These are phyloP conservation scores for Colletotrichum scovillei DNA, from an alignment of 2,329 filamentous ascomycete species.

Conservation along the genomic window DNA sequence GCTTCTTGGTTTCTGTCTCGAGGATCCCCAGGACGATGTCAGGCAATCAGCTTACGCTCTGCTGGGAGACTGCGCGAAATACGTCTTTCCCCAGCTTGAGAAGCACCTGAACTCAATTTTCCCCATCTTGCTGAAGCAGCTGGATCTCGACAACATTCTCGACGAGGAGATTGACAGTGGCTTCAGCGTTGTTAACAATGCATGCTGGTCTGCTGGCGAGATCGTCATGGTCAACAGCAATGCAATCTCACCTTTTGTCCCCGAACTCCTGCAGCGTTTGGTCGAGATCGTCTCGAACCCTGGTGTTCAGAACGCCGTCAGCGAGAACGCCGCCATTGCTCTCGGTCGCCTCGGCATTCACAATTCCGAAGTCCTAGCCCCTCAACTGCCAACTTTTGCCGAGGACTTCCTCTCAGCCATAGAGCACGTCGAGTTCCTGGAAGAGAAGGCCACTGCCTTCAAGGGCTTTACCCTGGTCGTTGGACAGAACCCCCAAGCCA, in stretches of 20 bases:
- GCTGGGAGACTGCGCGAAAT: constrained; percentile 93
- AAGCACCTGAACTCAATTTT: constrained; percentile 79
- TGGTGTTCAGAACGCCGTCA: constrained; percentile 86
- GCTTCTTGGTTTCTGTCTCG: constrained; percentile 90
- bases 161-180: constrained; percentile 86
- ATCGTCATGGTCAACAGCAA: constrained; percentile 84
- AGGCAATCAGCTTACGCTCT: constrained; percentile 96
- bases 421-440: constrained; percentile 85
- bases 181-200: constrained; percentile 97
- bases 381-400: constrained; percentile 83
- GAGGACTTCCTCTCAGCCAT: constrained; percentile 85
- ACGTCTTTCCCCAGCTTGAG: constrained; percentile 85
- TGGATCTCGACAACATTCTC: constrained; percentile 81
- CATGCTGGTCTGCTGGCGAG: constrained; percentile 96
- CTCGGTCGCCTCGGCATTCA: constrained; percentile 87
- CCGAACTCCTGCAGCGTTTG: constrained; percentile 80
- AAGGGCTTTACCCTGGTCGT: constrained; percentile 90
- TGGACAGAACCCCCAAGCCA: constrained; percentile 86
- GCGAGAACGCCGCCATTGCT: constrained; percentile 94
- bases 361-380: constrained; percentile 80
- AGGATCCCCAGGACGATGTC: constrained; percentile 90
- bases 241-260: constrained; percentile 80
- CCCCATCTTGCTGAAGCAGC: constrained; percentile 85
- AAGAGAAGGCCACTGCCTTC: constrained; percentile 95
- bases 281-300: constrained; percentile 87